Evolutionary conservation across 2,329 filamentous ascomycete species (phyloP).

Genomic region (Fonsecaea erecta): DNA sequence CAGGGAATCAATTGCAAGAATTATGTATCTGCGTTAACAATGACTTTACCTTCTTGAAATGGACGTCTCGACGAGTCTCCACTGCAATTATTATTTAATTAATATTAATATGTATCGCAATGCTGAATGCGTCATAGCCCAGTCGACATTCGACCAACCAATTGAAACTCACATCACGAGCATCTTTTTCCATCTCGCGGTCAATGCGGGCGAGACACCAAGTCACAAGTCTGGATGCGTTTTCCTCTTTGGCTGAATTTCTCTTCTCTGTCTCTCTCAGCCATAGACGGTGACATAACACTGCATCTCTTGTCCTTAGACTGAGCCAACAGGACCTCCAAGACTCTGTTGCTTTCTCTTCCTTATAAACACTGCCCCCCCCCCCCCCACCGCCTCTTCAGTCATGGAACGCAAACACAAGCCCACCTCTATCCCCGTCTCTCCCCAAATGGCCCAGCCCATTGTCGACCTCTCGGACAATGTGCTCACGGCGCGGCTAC

Average conservation of each 20-base stretch:
- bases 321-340: background rate
- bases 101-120: too few species aligned
- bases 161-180: background rate
- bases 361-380: conserved; percentile 2
- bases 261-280: background rate
- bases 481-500: conserved; percentile 77
- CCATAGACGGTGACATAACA: conserved; percentile 7
- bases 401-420: conserved; percentile 81
- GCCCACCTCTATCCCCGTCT: conserved; percentile 74
- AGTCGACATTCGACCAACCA: background rate
- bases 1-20: background rate
- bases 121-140: conserved; percentile 12
- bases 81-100: too few species aligned
- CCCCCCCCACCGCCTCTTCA: conserved; percentile 9
- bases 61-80: conserved; percentile 2
- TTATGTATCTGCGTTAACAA: too few species aligned
- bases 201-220: background rate
- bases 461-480: conserved; percentile 75
- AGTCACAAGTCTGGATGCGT: conserved; percentile 1
- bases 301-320: background rate
- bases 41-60: background rate
- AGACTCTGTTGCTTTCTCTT: background rate
- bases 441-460: conserved; percentile 75
- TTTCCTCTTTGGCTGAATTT: conserved; percentile 5
- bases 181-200: conserved; percentile 3